Conservation (phyloP, 2,329 filamentous ascomycete species). For the Aspergillus pseudoterreus region DNA sequence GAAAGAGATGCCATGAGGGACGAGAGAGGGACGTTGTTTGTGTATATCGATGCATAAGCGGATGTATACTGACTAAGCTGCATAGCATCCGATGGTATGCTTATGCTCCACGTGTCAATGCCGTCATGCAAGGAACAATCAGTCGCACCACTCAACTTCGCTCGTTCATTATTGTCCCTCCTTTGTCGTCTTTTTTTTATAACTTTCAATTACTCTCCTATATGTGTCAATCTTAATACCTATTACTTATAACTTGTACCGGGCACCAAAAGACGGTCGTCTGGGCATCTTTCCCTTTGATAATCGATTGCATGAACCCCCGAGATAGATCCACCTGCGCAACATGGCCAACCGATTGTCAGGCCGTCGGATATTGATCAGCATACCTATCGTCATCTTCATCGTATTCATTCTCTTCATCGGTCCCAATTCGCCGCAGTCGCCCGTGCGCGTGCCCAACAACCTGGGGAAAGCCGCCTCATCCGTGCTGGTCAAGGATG, state of each 20-base stretch:
- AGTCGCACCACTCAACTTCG: not conserved
- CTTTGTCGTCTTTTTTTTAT: not conserved
- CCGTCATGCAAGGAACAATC: not conserved
- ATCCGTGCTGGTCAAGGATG: conserved; percentile 26
- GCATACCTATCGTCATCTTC: conserved; percentile 29
- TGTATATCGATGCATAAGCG: not conserved
- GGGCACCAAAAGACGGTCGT: too few relatives aligned
- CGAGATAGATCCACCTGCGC: not conserved
- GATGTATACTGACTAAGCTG: not conserved
- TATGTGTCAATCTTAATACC: too few relatives aligned
- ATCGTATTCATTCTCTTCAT: conserved; percentile 38
- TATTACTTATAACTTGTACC: too few relatives aligned
- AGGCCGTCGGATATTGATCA: conserved; percentile 32
- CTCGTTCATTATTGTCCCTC: not conserved
- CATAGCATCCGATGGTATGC: not conserved
- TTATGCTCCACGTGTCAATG: conserved; percentile 1
- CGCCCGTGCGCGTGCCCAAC: conserved; percentile 38
- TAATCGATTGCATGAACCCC: not conserved
- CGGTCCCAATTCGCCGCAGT: conserved; percentile 35
- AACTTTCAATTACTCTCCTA: too few relatives aligned
- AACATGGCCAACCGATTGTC: conserved; percentile 10
- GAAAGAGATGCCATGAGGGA: too few relatives aligned
- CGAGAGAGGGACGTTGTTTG: not conserved
- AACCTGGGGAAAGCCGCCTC: conserved; percentile 32
- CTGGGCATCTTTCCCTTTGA: not conserved